Conservation (phyloP, 176 grass and related monocot genomes). For the Tillandsia fasciculata region DNA sequence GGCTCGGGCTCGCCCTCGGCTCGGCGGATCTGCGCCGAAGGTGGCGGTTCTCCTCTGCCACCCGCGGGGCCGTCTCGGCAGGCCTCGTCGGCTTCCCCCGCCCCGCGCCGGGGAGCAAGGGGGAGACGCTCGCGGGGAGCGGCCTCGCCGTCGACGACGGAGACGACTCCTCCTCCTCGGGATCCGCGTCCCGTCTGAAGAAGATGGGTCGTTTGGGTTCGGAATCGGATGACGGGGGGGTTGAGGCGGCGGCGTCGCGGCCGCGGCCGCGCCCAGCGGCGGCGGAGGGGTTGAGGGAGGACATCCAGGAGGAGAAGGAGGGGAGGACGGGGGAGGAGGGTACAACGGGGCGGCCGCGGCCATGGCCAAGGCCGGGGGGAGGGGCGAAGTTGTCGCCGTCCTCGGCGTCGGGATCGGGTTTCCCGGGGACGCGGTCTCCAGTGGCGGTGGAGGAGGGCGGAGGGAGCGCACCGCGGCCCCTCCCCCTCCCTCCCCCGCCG, state of each 20-base stretch:
- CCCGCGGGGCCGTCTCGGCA: background rate
- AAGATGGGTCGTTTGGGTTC: background rate
- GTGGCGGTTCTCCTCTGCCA: slow-evolving; percentile 45
- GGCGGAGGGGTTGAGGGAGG: background rate
- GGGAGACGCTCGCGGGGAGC: background rate
- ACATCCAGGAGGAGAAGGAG: slow-evolving; percentile 18
- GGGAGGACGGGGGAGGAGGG: slow-evolving; percentile 16
- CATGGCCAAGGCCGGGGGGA: slow-evolving; percentile 13
- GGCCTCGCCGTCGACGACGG: background rate
- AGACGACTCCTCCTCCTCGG: background rate
- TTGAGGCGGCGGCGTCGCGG: background rate
- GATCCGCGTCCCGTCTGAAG: background rate
- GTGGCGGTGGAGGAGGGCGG: background rate
- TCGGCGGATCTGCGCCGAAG: slow-evolving; percentile 27
- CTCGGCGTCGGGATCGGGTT: slow-evolving; percentile 2
- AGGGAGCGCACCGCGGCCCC: background rate
- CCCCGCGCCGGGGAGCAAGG: slow-evolving; percentile 35
- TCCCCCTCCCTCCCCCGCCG: slow-evolving; percentile 9
- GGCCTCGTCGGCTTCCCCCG: slow-evolving; percentile 36
- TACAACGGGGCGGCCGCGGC: slow-evolving; percentile 5
- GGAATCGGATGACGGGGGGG: background rate
- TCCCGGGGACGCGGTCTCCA: background rate
- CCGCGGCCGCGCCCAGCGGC: background rate
- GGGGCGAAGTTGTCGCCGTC: background rate
- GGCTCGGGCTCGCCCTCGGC: background rate